Base-by-base conservation (phyloP, 2,329 filamentous ascomycete genomes). In the Xylariaceae sp. region DNA sequence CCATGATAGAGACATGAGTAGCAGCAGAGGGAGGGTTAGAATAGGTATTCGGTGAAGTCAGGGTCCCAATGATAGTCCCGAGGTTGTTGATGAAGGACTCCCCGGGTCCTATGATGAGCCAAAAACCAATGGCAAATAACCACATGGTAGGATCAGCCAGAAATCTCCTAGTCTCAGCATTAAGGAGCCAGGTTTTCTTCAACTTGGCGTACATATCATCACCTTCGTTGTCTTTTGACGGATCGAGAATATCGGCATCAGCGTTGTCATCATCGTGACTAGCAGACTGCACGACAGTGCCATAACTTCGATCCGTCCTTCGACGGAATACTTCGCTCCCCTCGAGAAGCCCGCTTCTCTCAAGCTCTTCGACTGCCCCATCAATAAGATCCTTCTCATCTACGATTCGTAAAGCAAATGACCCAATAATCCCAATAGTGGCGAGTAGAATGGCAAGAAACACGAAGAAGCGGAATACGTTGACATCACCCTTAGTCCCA, bases 61-160 rank as follows among this genome's bases (percentile, higher is more conserved):
- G 80, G 0, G 94, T 96, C 65, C 90, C 89, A 66, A 98, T 93
- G 60, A 99, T 88, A 21, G 93, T 97, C 31, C 95, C 95, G 8
- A 99, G 79, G 68, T 98, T 99, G 77, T 98, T 99, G 76, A 98
- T 92, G 73, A 97, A 99, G 9, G 94, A 91, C 75, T 99, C 95
- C n/a, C 93, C 94, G 0, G 95, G 94, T 0, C 95, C 95, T 51
- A 93, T 91, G 66, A 96, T 91, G 61, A 98, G 83, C 74, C 98
- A 91, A 76, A 99, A 98, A 17, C 92, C 93, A 1, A 88, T 78
- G 0, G 94, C 92, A 65, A 99, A 88, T 71, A 87, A 90, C 94
- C 94, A 99, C 94, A 98, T 98, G 11, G 92, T 97, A 58, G 84
- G 87, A 66, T 99, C 95, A 21, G 85, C 82, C 8, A 99, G 81